phyloP scores from a whole-genome alignment of 495 filamentous ascomycete species.

The Talaromyces wortmannii region DNA sequence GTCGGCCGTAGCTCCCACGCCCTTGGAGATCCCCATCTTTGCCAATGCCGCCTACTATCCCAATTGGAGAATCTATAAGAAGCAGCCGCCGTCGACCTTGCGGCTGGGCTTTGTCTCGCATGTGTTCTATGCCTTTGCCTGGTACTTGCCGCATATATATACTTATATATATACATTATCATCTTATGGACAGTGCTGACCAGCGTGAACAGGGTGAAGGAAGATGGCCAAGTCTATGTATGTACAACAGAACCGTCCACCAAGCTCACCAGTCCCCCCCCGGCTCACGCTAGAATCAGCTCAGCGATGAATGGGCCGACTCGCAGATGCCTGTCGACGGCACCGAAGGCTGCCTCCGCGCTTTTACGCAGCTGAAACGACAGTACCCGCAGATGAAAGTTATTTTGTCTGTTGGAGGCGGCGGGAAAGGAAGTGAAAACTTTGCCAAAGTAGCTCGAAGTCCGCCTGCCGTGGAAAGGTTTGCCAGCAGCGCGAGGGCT shows the following conservation, averaged over 20 bases:
- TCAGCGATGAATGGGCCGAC: constrained; percentile 85
- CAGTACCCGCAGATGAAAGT: constrained; percentile 70
- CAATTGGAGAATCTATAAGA: constrained; percentile 73
- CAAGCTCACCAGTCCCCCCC: too few relatives aligned
- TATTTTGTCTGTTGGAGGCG: constrained; percentile 82
- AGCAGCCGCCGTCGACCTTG: constrained; percentile 71
- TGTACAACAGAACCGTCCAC: constrained; percentile 2
- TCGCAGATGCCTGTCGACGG: constrained; percentile 73
- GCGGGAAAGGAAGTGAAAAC: constrained; percentile 67
- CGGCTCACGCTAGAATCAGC: constrained; percentile 31
- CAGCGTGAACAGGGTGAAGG: constrained; percentile 49
- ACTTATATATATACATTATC: not conserved
- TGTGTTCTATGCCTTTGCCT: constrained; percentile 86
- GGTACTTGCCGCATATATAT: constrained; percentile 28
- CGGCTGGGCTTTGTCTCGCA: constrained; percentile 65
- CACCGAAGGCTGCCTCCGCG: constrained; percentile 66
- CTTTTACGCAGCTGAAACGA: constrained; percentile 67
- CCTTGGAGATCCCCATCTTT: constrained; percentile 34
- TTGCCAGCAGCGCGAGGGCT: constrained; percentile 63
- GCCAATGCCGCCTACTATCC: constrained; percentile 85
- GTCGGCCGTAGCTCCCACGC: constrained; percentile 11
- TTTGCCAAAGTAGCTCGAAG: constrained; percentile 69
- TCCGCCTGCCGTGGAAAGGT: constrained; percentile 54
- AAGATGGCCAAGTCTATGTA: constrained; percentile 80
- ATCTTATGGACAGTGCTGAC: not conserved